A percentile compares a stretch with the other conserved stretches of the same genome.
Conservation (phyloP, 306 rosid species). For the Dryas drummondii region DNA sequence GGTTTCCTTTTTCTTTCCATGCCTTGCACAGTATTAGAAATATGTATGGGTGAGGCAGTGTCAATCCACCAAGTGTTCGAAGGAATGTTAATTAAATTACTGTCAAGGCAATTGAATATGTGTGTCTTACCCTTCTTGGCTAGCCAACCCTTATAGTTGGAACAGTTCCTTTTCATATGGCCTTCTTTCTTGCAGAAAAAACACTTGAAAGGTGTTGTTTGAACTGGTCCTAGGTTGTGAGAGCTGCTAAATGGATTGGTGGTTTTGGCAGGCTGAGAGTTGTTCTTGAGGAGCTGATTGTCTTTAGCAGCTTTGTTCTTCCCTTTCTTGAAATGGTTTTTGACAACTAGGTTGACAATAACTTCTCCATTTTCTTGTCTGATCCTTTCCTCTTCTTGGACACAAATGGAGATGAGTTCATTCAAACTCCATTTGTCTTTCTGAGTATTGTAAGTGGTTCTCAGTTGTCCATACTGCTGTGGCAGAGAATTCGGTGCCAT, state of each 20-base stretch:
- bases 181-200: conserved; percentile 6
- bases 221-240: no score
- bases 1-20: no score
- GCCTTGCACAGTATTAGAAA: background rate
- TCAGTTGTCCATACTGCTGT: background rate
- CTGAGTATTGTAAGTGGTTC: background rate
- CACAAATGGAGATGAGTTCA: conserved; percentile 14
- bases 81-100: no score
- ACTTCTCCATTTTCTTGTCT: background rate
- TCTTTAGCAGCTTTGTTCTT: no score
- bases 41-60: background rate
- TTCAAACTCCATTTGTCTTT: background rate
- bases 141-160: background rate
- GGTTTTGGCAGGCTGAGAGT: no score
- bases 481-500: background rate
- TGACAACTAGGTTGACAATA: no score
- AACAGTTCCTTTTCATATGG: background rate
- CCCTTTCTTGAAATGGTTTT: no score
- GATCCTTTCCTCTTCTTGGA: background rate
- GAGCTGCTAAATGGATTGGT: no score
- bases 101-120: no score
- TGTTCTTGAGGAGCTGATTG: no score
- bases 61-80: background rate
- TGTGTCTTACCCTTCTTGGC: conserved; percentile 4
- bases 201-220: background rate